These are phyloP conservation scores for Pichia rugopelliculosa DNA, from an alignment of 805 yeast species.

Conservation along the genomic window DNA sequence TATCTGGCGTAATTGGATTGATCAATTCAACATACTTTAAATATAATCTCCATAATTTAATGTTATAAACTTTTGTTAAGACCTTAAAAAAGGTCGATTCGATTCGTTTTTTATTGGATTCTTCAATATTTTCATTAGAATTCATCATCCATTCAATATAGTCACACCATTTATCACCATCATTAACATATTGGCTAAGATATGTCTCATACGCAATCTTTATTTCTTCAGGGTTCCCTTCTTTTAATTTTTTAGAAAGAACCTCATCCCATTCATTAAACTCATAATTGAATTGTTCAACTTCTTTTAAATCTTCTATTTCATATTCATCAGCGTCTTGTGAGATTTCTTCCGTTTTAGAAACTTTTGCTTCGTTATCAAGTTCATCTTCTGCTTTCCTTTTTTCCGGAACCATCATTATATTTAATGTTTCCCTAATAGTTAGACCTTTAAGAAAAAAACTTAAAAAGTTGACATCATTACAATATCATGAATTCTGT, in stretches of 20 bases:
- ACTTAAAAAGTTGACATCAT: too few species aligned
- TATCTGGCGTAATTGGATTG: constrained; percentile 57
- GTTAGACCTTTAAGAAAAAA: not conserved
- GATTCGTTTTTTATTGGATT: constrained; percentile 57
- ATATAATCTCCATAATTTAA: constrained; percentile 70
- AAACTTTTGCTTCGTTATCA: not conserved
- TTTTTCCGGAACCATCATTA: not conserved
- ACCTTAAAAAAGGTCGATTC: constrained; percentile 61
- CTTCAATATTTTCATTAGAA: constrained; percentile 36
- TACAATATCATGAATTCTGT: too few species aligned
- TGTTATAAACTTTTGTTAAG: constrained; percentile 53
- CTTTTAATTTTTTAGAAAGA: constrained; percentile 41
- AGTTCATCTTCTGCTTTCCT: constrained; percentile 1
- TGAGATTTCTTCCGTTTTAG: not conserved
- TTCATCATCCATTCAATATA: constrained; percentile 45
- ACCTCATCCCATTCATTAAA: constrained; percentile 51
- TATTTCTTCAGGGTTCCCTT: constrained; percentile 43
- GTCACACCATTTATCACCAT: constrained; percentile 66
- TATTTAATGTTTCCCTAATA: not conserved
- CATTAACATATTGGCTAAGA: constrained; percentile 57
- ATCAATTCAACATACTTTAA: constrained; percentile 68
- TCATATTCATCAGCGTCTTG: constrained; percentile 42
- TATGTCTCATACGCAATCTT: constrained; percentile 52
- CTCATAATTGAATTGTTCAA: constrained; percentile 42
- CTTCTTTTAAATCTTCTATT: constrained; percentile 9